A percentile compares a stretch with the other conserved stretches of the same genome.
These are phyloP conservation scores for Diaporthe destruens DNA, from an alignment of 2,329 filamentous ascomycete genomes.

Conservation along the genomic window DNA sequence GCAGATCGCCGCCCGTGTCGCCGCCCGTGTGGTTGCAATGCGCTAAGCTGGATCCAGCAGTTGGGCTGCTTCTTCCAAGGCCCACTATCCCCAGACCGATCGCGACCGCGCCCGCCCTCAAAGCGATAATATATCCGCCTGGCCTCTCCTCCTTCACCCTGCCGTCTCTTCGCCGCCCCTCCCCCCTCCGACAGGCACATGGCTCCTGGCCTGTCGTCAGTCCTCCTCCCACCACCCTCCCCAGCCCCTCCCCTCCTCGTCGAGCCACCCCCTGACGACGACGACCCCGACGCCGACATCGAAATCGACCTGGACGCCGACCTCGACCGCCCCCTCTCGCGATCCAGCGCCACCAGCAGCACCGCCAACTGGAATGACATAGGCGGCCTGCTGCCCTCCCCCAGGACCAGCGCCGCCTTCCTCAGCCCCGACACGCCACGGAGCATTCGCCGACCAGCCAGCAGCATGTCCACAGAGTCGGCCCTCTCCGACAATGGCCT, in stretches of 20 bases:
- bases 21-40: constrained; percentile 27
- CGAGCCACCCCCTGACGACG: constrained; percentile 57
- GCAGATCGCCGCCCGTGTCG: constrained; percentile 23
- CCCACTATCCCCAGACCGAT: constrained; percentile 32
- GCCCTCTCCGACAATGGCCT: constrained; percentile 45
- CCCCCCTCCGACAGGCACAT: constrained; percentile 59
- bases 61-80: constrained; percentile 26
- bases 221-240: constrained; percentile 70
- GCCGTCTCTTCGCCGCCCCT: constrained; percentile 4
- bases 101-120: constrained; percentile 23
- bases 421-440: constrained; percentile 45
- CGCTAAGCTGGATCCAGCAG: constrained; percentile 39
- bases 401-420: constrained; percentile 44
- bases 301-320: constrained; percentile 45
- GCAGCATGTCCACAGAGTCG: constrained; percentile 54
- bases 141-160: background rate
- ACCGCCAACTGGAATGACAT: constrained; percentile 42
- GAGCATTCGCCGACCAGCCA: constrained; percentile 46
- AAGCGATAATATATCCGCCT: background rate
- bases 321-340: constrained; percentile 45
- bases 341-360: constrained; percentile 43
- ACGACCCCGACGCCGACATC: constrained; percentile 43
- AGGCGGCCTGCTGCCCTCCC: constrained; percentile 36
- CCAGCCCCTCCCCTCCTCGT: constrained; percentile 71
- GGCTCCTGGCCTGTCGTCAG: constrained; percentile 70